phyloP scores from a whole-genome alignment of 2,329 filamentous ascomycete species.

The Corniculantispora saksenae region DNA sequence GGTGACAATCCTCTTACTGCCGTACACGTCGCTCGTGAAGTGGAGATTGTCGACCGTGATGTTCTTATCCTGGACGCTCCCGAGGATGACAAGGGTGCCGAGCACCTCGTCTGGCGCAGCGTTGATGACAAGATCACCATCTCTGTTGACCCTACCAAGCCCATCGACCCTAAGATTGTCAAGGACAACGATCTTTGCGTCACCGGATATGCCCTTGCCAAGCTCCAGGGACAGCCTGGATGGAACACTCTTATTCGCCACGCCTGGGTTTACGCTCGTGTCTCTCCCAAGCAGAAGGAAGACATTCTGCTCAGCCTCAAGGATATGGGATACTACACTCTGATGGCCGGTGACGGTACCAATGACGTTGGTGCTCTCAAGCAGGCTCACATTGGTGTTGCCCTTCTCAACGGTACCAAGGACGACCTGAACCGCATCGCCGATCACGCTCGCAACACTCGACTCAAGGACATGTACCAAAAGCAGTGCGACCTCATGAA shows the following conservation, averaged over 20 bases:
- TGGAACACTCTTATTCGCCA: constrained; percentile 79
- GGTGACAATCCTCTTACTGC: constrained; percentile 97
- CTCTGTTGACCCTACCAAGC: constrained; percentile 78
- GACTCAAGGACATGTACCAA: constrained; percentile 98
- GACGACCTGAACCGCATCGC: constrained; percentile 90
- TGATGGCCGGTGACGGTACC: constrained; percentile 98
- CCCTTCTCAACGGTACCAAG: constrained; percentile 89
- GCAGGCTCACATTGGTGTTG: constrained; percentile 96
- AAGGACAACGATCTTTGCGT: constrained; percentile 89
- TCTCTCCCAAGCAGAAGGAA: constrained; percentile 98
- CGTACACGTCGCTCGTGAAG: constrained; percentile 90
- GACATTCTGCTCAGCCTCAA: constrained; percentile 96
- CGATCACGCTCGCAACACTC: constrained; percentile 89
- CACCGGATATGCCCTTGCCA: constrained; percentile 88
- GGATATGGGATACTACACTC: constrained; percentile 93
- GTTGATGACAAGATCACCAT: constrained; percentile 88
- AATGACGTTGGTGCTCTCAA: constrained; percentile 98
- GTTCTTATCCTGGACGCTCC: constrained; percentile 93
- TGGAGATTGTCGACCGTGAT: constrained; percentile 96
- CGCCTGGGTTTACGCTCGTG: constrained; percentile 96
- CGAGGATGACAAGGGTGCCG: constrained; percentile 79
- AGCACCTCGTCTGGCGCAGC: constrained; percentile 89
- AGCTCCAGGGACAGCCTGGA: constrained; percentile 79
- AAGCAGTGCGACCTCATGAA: constrained; percentile 92
- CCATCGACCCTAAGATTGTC: constrained; percentile 79